These are phyloP conservation scores for Lachnellula arida DNA, from an alignment of 2,329 filamentous ascomycete genomes.

Conservation along the genomic window DNA sequence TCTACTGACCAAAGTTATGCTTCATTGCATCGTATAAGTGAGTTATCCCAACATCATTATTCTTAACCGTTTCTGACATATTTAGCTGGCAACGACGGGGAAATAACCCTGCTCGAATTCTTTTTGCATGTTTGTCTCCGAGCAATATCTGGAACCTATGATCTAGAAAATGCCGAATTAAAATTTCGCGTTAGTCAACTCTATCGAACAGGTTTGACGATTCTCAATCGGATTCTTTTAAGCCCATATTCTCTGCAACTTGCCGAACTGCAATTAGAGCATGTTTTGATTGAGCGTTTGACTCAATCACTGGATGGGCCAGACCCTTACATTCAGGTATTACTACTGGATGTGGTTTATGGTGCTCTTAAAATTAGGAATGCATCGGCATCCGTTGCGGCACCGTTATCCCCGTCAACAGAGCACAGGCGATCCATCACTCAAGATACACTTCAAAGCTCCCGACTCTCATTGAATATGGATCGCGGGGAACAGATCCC, in stretches of 20 bases:
- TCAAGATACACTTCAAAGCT: constrained; percentile 33
- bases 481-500: constrained; percentile 39
- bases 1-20: constrained; percentile 43
- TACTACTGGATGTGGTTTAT: constrained; percentile 74
- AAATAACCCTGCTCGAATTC: constrained; percentile 61
- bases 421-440: constrained; percentile 26
- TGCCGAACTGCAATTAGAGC: constrained; percentile 63
- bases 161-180: constrained; percentile 34
- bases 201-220: constrained; percentile 64
- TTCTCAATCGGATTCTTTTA: constrained; percentile 65
- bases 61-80: constrained; percentile 13
- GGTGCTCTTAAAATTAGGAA: constrained; percentile 65
- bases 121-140: constrained; percentile 62
- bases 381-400: constrained; percentile 18
- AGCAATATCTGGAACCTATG: constrained; percentile 48
- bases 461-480: constrained; percentile 39
- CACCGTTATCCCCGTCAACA: constrained; percentile 22
- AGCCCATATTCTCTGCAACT: constrained; percentile 57
- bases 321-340: constrained; percentile 69
- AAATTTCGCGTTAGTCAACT: constrained; percentile 57
- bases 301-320: constrained; percentile 53
- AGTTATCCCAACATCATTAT: constrained; percentile 30
- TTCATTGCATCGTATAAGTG: constrained; percentile 47
- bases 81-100: constrained; percentile 48
- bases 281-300: constrained; percentile 64